Percentiles rank a stretch among this genome's conserved stretches.
Conservation (phyloP, 768 basidiomycete genomes). For the Pleurotus ostreatus region DNA sequence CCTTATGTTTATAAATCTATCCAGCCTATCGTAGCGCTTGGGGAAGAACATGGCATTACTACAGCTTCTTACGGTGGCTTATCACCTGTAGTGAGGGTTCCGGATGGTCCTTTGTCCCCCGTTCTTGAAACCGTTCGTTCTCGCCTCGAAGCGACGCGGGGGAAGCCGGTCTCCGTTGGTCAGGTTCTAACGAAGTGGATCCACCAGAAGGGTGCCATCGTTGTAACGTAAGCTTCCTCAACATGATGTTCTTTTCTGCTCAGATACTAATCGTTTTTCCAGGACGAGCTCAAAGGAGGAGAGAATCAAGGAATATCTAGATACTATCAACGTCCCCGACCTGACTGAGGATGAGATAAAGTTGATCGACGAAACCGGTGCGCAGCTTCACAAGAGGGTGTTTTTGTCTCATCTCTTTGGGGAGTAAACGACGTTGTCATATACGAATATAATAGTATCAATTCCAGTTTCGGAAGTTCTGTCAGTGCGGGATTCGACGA, state of each 20-base stretch:
- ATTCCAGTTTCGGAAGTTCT: too few relatives aligned
- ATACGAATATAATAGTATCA: neutral
- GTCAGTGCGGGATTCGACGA: too few relatives aligned
- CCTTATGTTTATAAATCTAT: slow-evolving; percentile 67
- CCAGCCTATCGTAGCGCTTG: slow-evolving; percentile 50
- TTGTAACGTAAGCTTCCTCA: slow-evolving; percentile 51
- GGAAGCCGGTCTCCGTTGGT: slow-evolving; percentile 42
- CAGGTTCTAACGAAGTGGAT: slow-evolving; percentile 73
- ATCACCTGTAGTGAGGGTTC: slow-evolving; percentile 33
- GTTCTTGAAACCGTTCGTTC: slow-evolving; percentile 48
- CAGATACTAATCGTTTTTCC: neutral
- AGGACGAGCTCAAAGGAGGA: slow-evolving; percentile 47
- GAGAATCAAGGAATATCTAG: slow-evolving; percentile 42
- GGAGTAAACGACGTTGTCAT: slow-evolving; percentile 16
- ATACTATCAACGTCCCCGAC: slow-evolving; percentile 39
- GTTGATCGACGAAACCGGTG: slow-evolving; percentile 57
- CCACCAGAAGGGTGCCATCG: slow-evolving; percentile 54
- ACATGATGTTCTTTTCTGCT: neutral
- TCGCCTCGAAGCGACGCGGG: slow-evolving; percentile 40
- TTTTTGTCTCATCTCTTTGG: slow-evolving; percentile 37
- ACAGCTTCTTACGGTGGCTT: slow-evolving; percentile 66
- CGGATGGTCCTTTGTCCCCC: slow-evolving; percentile 57
- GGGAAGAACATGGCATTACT: slow-evolving; percentile 55
- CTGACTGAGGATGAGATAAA: slow-evolving; percentile 54
- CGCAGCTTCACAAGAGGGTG: slow-evolving; percentile 38